Percentiles rank a stretch among this genome's conserved stretches.
Evolutionary conservation across 2,329 filamentous ascomycete species (phyloP).

Genomic region (Penicillium sp.): DNA sequence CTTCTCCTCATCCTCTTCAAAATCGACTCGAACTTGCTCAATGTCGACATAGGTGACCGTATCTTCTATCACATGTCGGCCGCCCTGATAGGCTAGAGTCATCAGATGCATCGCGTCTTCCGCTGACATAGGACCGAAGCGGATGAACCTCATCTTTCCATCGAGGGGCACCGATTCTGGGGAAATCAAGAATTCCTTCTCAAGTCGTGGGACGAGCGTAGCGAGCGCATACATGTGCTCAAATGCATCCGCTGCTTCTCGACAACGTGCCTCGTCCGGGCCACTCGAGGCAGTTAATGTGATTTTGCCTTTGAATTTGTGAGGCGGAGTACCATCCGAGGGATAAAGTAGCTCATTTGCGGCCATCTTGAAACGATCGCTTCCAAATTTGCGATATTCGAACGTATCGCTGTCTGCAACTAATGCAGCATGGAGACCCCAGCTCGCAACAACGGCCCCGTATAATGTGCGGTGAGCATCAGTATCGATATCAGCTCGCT

Average conservation of each 20-base stretch:
- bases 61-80: constrained; percentile 54
- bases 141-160: constrained; percentile 67
- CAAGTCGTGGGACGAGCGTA: constrained; percentile 75
- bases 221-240: constrained; percentile 74
- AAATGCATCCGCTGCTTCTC: constrained; percentile 36
- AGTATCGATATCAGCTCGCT: constrained; percentile 33
- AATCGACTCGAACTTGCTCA: constrained; percentile 64
- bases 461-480: constrained; percentile 45
- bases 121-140: constrained; percentile 67
- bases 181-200: constrained; percentile 78
- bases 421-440: constrained; percentile 83
- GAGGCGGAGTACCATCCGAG: constrained; percentile 51
- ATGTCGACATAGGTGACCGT: constrained; percentile 70
- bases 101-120: constrained; percentile 74
- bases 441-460: constrained; percentile 82
- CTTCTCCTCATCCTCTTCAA: constrained; percentile 57
- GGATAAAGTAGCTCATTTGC: constrained; percentile 71
- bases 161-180: constrained; percentile 69
- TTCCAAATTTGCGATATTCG: constrained; percentile 73
- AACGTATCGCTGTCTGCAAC: constrained; percentile 88
- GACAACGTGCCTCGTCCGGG: constrained; percentile 18
- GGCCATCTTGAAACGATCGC: constrained; percentile 78
- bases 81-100: constrained; percentile 59
- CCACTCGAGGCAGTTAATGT: constrained; percentile 37
- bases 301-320: constrained; percentile 57